phyloP scores from a whole-genome alignment of 805 yeast genomes.

The Wickerhamomyces xylosicus region DNA sequence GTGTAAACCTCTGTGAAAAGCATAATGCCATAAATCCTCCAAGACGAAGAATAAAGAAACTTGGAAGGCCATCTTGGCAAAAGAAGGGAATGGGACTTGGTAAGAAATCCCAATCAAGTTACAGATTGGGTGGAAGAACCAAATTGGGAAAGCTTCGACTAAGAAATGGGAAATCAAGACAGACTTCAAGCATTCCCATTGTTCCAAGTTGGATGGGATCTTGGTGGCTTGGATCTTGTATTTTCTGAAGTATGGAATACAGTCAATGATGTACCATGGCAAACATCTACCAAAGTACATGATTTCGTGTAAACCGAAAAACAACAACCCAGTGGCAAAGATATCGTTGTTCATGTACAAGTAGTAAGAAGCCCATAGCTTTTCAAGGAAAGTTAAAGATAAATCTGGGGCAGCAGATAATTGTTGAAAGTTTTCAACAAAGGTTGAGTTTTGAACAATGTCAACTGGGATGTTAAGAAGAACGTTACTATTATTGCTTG shows the following conservation, averaged over 20 bases:
- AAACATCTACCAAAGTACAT: conserved; percentile 85
- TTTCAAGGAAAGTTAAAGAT: conserved; percentile 35
- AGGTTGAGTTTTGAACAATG: conserved; percentile 1
- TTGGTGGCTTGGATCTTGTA: conserved; percentile 85
- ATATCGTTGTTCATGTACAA: conserved; percentile 73
- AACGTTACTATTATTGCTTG: not conserved
- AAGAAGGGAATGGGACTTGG: conserved; percentile 74
- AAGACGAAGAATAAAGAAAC: conserved; percentile 68
- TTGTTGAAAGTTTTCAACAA: conserved; percentile 2
- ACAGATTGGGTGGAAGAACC: conserved; percentile 92
- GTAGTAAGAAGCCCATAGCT: conserved; percentile 82
- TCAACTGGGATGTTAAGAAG: not conserved
- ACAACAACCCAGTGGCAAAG: conserved; percentile 81
- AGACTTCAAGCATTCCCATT: conserved; percentile 81
- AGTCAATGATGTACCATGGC: conserved; percentile 85
- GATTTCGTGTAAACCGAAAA: conserved; percentile 71
- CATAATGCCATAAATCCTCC: conserved; percentile 95
- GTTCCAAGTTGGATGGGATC: conserved; percentile 69
- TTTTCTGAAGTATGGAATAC: conserved; percentile 70
- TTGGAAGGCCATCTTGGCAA: conserved; percentile 48
- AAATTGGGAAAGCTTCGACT: conserved; percentile 90
- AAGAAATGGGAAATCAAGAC: conserved; percentile 79
- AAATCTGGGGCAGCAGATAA: conserved; percentile 1
- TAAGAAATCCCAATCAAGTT: conserved; percentile 63
- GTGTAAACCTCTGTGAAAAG: conserved; percentile 85